phyloP scores from a whole-genome alignment of 2,329 filamentous ascomycete species.

The Alternaria panax region DNA sequence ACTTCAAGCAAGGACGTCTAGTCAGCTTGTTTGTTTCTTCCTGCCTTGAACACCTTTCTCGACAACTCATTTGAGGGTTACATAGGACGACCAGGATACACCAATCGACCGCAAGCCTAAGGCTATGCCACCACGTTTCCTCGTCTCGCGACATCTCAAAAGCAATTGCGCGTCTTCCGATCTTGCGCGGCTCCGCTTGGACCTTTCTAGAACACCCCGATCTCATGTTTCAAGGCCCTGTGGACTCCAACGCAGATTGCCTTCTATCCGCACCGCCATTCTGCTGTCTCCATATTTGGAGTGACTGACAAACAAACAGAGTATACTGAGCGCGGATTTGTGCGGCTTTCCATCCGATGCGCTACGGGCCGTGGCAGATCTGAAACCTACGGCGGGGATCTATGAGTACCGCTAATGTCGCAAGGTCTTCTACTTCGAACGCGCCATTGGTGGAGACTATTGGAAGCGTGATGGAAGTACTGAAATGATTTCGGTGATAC shows the following conservation, averaged over 20 bases:
- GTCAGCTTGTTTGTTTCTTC: constrained; percentile 7
- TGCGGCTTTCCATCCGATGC: neutral
- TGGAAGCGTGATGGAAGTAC: neutral
- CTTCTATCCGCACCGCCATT: constrained; percentile 5
- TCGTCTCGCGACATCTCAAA: constrained; percentile 4
- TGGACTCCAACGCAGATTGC: constrained; percentile 9
- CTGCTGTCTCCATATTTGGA: neutral
- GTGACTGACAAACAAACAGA: neutral
- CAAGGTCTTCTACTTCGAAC: neutral
- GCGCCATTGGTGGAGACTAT: neutral
- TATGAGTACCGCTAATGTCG: neutral
- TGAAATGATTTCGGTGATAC: neutral
- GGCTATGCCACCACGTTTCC: neutral
- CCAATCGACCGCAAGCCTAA: neutral
- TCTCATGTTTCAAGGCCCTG: constrained; percentile 12
- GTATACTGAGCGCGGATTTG: neutral
- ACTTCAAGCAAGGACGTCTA: neutral
- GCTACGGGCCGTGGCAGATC: constrained; percentile 11
- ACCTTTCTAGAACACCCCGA: constrained; percentile 4
- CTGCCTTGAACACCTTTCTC: constrained; percentile 4
- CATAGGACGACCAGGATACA: neutral
- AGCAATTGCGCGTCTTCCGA: constrained; percentile 4
- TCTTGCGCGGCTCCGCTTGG: constrained; percentile 11
- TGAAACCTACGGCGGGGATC: constrained; percentile 7
- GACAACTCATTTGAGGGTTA: constrained; percentile 1